phyloP scores from a whole-genome alignment of 192 early-diverging fungal species.

The Coemansia sp. region DNA sequence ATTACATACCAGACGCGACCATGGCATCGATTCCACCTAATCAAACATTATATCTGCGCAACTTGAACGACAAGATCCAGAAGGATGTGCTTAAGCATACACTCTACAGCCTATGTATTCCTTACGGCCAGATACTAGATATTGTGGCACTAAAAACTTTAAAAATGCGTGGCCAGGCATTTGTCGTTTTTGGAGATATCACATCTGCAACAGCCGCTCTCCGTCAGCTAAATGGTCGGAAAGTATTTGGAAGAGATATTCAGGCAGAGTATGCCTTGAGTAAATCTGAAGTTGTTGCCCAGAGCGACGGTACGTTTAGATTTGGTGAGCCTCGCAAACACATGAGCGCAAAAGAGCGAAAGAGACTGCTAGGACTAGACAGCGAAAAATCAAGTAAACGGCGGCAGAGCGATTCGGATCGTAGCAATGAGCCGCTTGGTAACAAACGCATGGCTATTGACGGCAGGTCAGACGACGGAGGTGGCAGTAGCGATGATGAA shows the following conservation, averaged over 20 bases:
- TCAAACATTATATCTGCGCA: constrained; percentile 78
- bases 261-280: constrained; percentile 44
- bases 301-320: constrained; percentile 31
- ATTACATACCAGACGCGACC: neutral
- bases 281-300: constrained; percentile 37
- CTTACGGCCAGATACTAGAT: constrained; percentile 84
- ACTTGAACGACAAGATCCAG: constrained; percentile 81
- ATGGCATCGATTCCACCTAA: constrained; percentile 58
- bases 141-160: constrained; percentile 79
- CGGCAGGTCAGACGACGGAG: neutral
- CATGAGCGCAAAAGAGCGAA: constrained; percentile 36
- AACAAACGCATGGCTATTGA: constrained; percentile 2
- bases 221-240: constrained; percentile 83
- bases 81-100: constrained; percentile 73
- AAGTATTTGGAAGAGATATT: constrained; percentile 76
- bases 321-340: constrained; percentile 36
- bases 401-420: constrained; percentile 10
- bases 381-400: constrained; percentile 13
- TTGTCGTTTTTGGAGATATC: constrained; percentile 86
- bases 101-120: constrained; percentile 86
- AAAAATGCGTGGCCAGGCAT: constrained; percentile 92
- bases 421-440: neutral
- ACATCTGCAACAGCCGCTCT: constrained; percentile 81
- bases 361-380: constrained; percentile 25
- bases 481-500: constrained; percentile 1